These are phyloP conservation scores for Helotiales sp. DNA, from an alignment of 2,329 filamentous ascomycete genomes.

Conservation along the genomic window DNA sequence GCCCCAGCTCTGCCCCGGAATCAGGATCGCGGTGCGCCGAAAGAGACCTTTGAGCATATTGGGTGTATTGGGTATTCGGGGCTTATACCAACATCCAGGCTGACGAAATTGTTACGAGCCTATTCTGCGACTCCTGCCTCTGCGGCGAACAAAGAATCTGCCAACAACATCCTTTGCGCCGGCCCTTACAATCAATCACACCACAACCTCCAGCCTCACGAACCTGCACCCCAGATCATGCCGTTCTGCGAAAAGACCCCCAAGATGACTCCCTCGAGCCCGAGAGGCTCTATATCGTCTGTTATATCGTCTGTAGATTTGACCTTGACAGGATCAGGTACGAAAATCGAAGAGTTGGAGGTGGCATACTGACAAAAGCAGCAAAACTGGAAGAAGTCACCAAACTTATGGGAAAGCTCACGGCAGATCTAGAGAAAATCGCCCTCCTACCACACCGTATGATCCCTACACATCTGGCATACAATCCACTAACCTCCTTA, in stretches of 20 bases:
- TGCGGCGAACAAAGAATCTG: not conserved
- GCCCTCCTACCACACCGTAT: slow-evolving; percentile 65
- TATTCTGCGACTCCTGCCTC: not conserved
- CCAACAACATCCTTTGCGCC: not conserved
- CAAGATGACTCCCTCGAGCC: slow-evolving; percentile 29
- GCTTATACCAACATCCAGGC: not conserved
- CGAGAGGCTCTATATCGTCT: slow-evolving; percentile 30
- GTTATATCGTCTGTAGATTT: slow-evolving; percentile 31
- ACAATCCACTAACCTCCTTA: slow-evolving; percentile 43
- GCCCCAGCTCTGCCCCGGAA: slow-evolving; percentile 7
- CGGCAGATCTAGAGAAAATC: slow-evolving; percentile 63
- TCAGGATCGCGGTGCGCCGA: slow-evolving; percentile 6
- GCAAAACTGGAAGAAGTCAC: slow-evolving; percentile 73
- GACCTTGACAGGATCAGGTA: slow-evolving; percentile 37
- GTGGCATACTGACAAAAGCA: slow-evolving; percentile 44
- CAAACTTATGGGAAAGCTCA: slow-evolving; percentile 65
- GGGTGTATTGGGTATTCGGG: not conserved
- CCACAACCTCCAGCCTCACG: not conserved
- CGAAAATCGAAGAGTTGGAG: not conserved
- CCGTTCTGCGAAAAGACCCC: slow-evolving; percentile 8
- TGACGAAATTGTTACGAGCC: not conserved
- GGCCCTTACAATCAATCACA: not conserved
- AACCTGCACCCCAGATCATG: not conserved
- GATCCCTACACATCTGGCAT: slow-evolving; percentile 36
- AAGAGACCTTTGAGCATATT: slow-evolving; percentile 2